Evolutionary conservation across 2,329 filamentous ascomycete genomes (phyloP).

Genomic region (Sporothrix pseudoabietina): DNA sequence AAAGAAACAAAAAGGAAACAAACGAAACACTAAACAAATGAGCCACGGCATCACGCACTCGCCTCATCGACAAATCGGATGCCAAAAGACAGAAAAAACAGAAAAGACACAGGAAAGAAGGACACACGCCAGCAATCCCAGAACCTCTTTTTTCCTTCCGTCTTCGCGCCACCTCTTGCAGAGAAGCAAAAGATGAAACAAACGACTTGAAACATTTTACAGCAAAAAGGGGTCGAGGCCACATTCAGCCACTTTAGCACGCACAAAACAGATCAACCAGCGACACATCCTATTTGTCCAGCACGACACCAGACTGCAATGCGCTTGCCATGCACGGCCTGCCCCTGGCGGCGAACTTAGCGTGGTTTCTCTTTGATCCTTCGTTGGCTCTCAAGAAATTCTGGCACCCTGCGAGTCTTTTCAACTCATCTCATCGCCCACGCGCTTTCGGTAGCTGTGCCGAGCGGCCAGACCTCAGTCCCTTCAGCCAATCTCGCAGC

Average conservation of each 20-base stretch:
- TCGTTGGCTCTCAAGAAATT: background rate
- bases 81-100: background rate
- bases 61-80: background rate
- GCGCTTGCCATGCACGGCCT: constrained; percentile 1
- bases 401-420: background rate
- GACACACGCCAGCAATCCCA: background rate
- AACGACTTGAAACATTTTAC: constrained; percentile 23
- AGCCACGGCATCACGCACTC: background rate
- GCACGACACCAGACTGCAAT: background rate
- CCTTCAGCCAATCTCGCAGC: constrained; percentile 1
- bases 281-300: constrained; percentile 20
- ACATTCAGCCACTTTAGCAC: background rate
- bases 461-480: constrained; percentile 12
- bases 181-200: constrained; percentile 19
- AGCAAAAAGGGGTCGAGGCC: background rate
- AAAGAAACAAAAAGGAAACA: constrained; percentile 12
- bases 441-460: background rate
- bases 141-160: background rate
- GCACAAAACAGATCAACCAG: background rate
- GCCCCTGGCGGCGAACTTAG: constrained; percentile 23
- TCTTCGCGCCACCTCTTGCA: background rate
- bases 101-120: background rate
- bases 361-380: background rate
- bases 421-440: background rate
- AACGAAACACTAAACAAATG: background rate